Conservation (phyloP, 768 basidiomycete species). For the Serendipita indica region DNA sequence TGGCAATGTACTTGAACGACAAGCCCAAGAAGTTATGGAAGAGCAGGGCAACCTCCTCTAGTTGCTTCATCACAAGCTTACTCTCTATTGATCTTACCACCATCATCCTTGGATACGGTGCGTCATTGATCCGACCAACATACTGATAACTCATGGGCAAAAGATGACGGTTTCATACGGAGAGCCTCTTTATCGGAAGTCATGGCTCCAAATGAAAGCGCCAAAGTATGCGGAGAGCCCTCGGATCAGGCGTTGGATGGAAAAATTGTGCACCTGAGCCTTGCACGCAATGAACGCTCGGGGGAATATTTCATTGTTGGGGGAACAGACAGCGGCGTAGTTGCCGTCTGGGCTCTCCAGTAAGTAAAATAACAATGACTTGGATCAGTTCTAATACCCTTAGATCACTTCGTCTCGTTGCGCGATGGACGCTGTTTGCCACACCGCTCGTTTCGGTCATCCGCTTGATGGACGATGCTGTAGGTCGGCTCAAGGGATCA, state of each 20-base stretch:
- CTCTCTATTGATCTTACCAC: slow-evolving; percentile 43
- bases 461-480: slow-evolving; percentile 35
- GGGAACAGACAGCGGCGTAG: slow-evolving; percentile 63
- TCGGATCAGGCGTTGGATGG: slow-evolving; percentile 29
- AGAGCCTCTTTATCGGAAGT: slow-evolving; percentile 18
- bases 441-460: slow-evolving; percentile 46
- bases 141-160: neutral
- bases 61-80: slow-evolving; percentile 24
- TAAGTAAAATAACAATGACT: slow-evolving; percentile 22
- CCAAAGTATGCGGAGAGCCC: slow-evolving; percentile 16
- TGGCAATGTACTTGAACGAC: too few relatives aligned
- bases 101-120: slow-evolving; percentile 53
- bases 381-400: neutral
- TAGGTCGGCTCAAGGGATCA: slow-evolving; percentile 49
- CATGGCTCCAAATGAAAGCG: slow-evolving; percentile 16
- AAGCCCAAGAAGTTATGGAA: neutral
- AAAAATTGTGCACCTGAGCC: slow-evolving; percentile 35
- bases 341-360: slow-evolving; percentile 59
- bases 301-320: slow-evolving; percentile 52
- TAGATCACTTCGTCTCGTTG: slow-evolving; percentile 51
- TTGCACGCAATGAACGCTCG: slow-evolving; percentile 42
- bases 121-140: slow-evolving; percentile 16
- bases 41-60: neutral
- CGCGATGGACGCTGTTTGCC: slow-evolving; percentile 60
- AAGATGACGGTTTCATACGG: slow-evolving; percentile 22